These are phyloP conservation scores for Mimosa pudica DNA, from an alignment of 306 rosid genomes.

Conservation along the genomic window DNA sequence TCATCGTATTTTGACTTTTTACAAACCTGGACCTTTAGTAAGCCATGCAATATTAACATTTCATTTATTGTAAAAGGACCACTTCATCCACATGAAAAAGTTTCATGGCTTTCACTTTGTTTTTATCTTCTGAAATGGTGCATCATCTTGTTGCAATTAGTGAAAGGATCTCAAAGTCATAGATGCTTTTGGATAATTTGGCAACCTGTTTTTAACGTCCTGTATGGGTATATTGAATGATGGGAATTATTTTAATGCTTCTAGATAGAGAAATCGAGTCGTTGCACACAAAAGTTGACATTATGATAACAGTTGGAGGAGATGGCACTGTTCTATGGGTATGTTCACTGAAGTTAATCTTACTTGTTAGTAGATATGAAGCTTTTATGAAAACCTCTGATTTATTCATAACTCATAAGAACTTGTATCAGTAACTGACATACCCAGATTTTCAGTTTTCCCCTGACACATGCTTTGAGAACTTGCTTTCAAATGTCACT, in stretches of 20 bases:
- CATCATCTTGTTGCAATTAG: conserved; percentile 24
- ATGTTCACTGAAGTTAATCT: conserved; percentile 44
- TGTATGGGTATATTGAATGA: neutral
- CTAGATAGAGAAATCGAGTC: conserved; percentile 63
- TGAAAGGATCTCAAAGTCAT: neutral
- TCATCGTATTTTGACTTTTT: conserved; percentile 77
- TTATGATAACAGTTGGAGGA: conserved; percentile 93
- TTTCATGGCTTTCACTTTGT: conserved; percentile 19
- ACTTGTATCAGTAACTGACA: neutral
- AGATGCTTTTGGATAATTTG: neutral
- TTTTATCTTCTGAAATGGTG: conserved; percentile 17
- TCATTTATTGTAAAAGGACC: conserved; percentile 22
- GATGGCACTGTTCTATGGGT: conserved; percentile 99
- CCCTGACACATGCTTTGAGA: neutral
- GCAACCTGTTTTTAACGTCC: neutral
- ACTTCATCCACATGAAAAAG: conserved; percentile 10
- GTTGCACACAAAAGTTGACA: conserved; percentile 88
- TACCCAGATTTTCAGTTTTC: conserved; percentile 15
- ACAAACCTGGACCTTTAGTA: conserved; percentile 89
- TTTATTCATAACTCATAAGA: too few species aligned
- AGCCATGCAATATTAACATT: conserved; percentile 37
- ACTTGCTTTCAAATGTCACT: conserved; percentile 14
- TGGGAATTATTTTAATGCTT: conserved; percentile 30
- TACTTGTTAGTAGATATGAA: conserved; percentile 1
- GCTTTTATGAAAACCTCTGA: too few species aligned